Percentiles rank a stretch among this genome's conserved stretches.
Conservation (phyloP, 202 grass and related monocot genomes). For the Bolboschoenoplectus hybrid region DNA sequence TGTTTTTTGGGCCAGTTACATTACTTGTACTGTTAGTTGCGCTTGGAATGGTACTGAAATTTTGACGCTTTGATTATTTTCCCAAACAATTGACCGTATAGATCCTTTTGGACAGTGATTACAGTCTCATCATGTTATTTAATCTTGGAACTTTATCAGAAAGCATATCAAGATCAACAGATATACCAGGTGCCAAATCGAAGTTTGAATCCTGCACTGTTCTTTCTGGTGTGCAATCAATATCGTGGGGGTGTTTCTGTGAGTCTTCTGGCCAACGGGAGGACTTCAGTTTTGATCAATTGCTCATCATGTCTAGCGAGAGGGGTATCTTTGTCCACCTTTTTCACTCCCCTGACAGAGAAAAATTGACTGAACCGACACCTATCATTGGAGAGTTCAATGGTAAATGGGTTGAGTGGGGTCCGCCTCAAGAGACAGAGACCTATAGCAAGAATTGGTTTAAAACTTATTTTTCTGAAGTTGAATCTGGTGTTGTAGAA, state of each 20-base stretch:
- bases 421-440: conserved; percentile 47
- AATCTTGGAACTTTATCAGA: conserved; percentile 30
- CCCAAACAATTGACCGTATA: not conserved
- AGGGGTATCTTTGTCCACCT: conserved; percentile 74
- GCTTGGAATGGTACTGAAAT: not conserved
- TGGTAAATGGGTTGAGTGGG: conserved; percentile 85
- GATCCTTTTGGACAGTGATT: not conserved
- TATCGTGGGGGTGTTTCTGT: conserved; percentile 74
- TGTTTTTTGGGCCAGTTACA: not conserved
- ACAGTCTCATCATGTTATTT: conserved; percentile 13
- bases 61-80: conserved; percentile 1
- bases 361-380: conserved; percentile 43
- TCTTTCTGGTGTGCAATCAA: conserved; percentile 81
- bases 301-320: conserved; percentile 73
- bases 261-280: conserved; percentile 59
- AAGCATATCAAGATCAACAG: not conserved
- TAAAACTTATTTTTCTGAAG: conserved; percentile 60
- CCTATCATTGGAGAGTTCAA: conserved; percentile 51
- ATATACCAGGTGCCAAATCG: conserved; percentile 21
- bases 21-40: not conserved
- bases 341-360: conserved; percentile 55
- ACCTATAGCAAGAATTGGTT: conserved; percentile 55
- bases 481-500: conserved; percentile 55
- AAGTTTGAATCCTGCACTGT: conserved; percentile 56
- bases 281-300: conserved; percentile 64